These are phyloP conservation scores for Trichoderma lentiforme DNA, from an alignment of 2,329 filamentous ascomycete species.

Conservation along the genomic window DNA sequence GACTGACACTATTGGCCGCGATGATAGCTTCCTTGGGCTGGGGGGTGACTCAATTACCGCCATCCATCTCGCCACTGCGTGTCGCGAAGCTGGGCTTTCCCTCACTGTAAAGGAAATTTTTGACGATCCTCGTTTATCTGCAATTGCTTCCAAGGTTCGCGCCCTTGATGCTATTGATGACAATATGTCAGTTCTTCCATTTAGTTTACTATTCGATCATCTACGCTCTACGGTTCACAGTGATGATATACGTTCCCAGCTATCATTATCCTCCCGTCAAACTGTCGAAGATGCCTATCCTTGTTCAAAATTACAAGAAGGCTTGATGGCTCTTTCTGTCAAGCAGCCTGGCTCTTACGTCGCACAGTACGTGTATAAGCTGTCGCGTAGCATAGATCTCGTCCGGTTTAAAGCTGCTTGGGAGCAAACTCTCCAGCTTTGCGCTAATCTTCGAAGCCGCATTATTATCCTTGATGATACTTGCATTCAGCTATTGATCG, in stretches of 20 bases:
- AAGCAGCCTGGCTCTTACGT: slow-evolving; percentile 20
- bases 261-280: not conserved
- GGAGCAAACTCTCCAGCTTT: slow-evolving; percentile 7
- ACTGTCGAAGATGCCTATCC: slow-evolving; percentile 20
- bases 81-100: slow-evolving; percentile 8
- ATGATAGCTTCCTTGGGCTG: slow-evolving; percentile 23
- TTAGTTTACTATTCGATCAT: not conserved
- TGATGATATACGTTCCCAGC: not conserved
- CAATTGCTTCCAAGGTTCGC: not conserved
- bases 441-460: slow-evolving; percentile 18
- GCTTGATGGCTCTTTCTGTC: slow-evolving; percentile 19
- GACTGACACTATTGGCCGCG: slow-evolving; percentile 13
- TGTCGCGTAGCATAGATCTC: not conserved
- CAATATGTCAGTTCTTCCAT: not conserved
- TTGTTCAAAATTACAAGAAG: slow-evolving; percentile 21
- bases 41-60: slow-evolving; percentile 36
- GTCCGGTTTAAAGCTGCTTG: slow-evolving; percentile 18
- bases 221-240: not conserved
- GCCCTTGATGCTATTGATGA: not conserved
- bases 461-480: slow-evolving; percentile 16
- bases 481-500: not conserved
- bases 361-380: not conserved
- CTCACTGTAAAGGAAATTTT: slow-evolving; percentile 17
- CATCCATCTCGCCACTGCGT: slow-evolving; percentile 11
- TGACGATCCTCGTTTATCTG: slow-evolving; percentile 15